Conservation (phyloP, 768 basidiomycete species). For the Termitomyces sp. region DNA sequence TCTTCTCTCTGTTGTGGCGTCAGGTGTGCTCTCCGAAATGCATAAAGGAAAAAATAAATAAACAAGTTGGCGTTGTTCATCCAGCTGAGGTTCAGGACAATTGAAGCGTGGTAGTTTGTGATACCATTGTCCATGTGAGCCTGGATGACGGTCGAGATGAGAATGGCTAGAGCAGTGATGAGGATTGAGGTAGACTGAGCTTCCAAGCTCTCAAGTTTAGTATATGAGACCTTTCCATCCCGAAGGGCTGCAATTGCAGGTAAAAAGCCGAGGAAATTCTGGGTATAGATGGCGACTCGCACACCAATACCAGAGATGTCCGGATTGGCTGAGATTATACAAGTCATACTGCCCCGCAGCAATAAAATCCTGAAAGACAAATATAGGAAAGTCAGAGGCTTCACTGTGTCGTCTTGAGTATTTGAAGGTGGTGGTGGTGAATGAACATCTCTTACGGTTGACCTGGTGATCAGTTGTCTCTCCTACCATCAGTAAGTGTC, state of each 20-base stretch:
- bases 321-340: not conserved
- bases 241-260: conserved; percentile 18
- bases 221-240: conserved; percentile 15
- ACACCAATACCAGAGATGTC: conserved; percentile 1
- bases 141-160: conserved; percentile 20
- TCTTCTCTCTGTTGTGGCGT: not conserved
- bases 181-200: not conserved
- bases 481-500: too few relatives aligned
- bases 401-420: too few relatives aligned
- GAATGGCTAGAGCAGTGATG: conserved; percentile 16
- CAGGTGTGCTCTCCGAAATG: not conserved
- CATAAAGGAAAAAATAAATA: not conserved
- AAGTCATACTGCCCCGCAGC: too few relatives aligned
- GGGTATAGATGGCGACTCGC: conserved; percentile 15
- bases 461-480: too few relatives aligned
- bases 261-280: conserved; percentile 20
- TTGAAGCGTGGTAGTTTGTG: not conserved
- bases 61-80: not conserved
- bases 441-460: too few relatives aligned
- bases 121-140: conserved; percentile 3
- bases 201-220: conserved; percentile 14
- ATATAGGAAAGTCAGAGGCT: too few relatives aligned
- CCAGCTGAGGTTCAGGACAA: not conserved
- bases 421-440: too few relatives aligned
- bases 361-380: too few relatives aligned